A percentile compares a stretch with the other conserved stretches of the same genome.
Conservation (phyloP, 2,329 filamentous ascomycete species). For the Capronia americana region DNA sequence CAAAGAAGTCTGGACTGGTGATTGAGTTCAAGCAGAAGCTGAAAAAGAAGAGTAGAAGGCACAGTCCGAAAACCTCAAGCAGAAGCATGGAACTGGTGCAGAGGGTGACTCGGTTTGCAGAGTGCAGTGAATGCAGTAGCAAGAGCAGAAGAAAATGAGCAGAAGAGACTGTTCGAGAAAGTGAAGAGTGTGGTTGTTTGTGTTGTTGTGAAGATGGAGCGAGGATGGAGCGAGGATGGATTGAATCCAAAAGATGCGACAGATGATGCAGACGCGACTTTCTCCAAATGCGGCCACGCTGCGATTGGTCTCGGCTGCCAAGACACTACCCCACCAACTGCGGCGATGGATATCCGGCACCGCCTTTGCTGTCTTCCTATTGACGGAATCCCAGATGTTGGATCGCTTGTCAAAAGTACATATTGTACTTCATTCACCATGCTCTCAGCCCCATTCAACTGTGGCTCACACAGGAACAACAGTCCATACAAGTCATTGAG, state of each 20-base stretch:
- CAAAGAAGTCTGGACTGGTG: background rate
- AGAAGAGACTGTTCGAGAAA: background rate
- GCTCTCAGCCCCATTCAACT: background rate
- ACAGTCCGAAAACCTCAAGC: background rate
- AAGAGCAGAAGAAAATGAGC: background rate
- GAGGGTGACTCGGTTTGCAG: background rate
- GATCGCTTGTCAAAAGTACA: background rate
- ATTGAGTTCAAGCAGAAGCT: conserved; percentile 4
- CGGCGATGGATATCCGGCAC: conserved; percentile 17
- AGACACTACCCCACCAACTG: background rate
- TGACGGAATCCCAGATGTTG: background rate
- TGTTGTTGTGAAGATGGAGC: background rate
- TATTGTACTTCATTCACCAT: background rate
- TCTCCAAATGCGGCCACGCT: conserved; percentile 10
- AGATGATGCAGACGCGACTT: conserved; percentile 17
- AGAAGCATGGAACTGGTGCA: conserved; percentile 13
- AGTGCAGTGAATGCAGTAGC: background rate
- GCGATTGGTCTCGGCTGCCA: conserved; percentile 8
- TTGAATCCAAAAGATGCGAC: conserved; percentile 11
- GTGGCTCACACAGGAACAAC: background rate
- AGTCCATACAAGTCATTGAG: background rate
- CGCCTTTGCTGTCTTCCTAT: conserved; percentile 7
- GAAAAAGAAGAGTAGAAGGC: conserved; percentile 9
- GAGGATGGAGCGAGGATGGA: too few species aligned
- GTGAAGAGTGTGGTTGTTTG: background rate